Conservation (phyloP, 139 green algal genomes). For the Eudorina sp. region DNA sequence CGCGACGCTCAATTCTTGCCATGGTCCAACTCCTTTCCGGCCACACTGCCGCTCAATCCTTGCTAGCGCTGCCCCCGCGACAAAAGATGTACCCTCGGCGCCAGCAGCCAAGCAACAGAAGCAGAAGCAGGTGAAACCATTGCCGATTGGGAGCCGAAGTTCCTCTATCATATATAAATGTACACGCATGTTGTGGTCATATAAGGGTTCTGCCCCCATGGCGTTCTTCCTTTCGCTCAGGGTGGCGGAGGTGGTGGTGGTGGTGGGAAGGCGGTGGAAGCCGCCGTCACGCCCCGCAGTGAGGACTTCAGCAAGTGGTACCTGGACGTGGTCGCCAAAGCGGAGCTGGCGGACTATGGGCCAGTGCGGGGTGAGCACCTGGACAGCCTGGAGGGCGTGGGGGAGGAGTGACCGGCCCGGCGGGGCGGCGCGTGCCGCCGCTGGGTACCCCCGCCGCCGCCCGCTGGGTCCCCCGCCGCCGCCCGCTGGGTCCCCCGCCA, state of each 20-base stretch:
- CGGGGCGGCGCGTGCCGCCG: too few relatives aligned
- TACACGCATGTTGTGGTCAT: neutral
- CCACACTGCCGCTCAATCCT: neutral
- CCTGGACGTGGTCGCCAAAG: constrained; percentile 95
- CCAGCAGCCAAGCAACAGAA: neutral
- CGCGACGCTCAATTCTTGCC: neutral
- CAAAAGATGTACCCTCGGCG: neutral
- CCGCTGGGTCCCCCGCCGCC: too few relatives aligned
- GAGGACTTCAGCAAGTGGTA: constrained; percentile 94
- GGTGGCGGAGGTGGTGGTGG: constrained; percentile 1
- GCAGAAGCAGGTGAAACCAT: constrained; percentile 27
- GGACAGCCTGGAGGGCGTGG: neutral
- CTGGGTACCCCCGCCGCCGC: too few relatives aligned
- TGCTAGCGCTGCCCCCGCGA: neutral
- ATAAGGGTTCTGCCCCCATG: neutral
- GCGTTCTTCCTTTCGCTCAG: neutral
- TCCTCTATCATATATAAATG: too few relatives aligned
- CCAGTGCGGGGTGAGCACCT: constrained; percentile 86
- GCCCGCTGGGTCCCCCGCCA: too few relatives aligned
- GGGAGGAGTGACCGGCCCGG: neutral
- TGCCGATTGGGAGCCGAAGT: neutral
- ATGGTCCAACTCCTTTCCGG: constrained; percentile 3
- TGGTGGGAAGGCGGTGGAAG: constrained; percentile 69
- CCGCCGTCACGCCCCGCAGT: constrained; percentile 83
- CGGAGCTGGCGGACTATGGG: constrained; percentile 97